Evolutionary conservation across 345 rosid genomes (phyloP).

Genomic region (Carallia pectinifolia): DNA sequence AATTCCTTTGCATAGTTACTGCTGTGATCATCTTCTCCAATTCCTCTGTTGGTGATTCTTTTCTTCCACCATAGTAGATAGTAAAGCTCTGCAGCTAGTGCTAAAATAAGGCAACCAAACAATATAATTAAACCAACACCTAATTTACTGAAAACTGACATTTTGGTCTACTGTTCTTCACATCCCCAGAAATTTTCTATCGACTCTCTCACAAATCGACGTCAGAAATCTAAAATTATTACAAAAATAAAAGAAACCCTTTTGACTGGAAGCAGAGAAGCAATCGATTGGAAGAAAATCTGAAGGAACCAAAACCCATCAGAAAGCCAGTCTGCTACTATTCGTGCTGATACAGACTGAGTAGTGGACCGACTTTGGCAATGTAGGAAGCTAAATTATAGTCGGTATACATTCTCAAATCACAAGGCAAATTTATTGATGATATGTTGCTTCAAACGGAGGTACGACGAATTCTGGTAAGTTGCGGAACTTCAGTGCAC

Average conservation of each 20-base stretch:
- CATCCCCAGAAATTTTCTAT: conserved; percentile 34
- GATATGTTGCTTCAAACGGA: conserved; percentile 21
- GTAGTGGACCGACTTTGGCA: too few relatives aligned
- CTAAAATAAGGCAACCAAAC: conserved; percentile 70
- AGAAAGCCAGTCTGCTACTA: not conserved
- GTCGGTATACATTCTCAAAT: conserved; percentile 21
- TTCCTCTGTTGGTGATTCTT: conserved; percentile 33
- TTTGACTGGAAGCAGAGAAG: too few relatives aligned
- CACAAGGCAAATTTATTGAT: conserved; percentile 7
- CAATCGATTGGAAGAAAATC: not conserved
- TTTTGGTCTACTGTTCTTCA: conserved; percentile 38
- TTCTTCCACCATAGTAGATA: conserved; percentile 86
- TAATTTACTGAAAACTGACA: conserved; percentile 61
- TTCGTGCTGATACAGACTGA: too few relatives aligned
- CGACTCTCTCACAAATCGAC: too few relatives aligned
- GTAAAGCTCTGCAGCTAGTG: conserved; percentile 65
- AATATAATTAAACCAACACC: conserved; percentile 66
- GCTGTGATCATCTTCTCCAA: conserved; percentile 35
- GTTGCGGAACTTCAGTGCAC: conserved; percentile 13
- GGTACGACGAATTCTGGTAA: conserved; percentile 10
- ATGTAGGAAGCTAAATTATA: too few relatives aligned
- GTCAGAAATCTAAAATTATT: too few relatives aligned
- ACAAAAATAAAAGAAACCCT: too few relatives aligned
- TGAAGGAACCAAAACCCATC: conserved; percentile 3
- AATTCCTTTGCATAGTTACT: conserved; percentile 54